Base-by-base conservation (phyloP, 2,329 filamentous ascomycete species). In the Trichoderma koningiopsis region DNA sequence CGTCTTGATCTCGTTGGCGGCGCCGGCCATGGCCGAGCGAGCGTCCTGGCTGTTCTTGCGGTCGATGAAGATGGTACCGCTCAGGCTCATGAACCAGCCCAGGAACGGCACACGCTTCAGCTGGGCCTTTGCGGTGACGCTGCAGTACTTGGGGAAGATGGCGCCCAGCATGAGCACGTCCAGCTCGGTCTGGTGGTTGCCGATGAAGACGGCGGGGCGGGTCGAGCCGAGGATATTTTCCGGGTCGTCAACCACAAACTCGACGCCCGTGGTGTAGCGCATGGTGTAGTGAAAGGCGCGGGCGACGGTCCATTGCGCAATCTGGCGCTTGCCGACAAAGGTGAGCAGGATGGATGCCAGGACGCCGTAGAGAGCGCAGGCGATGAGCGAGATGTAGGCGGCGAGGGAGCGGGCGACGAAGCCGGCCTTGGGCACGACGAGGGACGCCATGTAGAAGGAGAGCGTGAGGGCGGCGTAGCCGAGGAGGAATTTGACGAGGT, bases 181-280 rank as follows among this genome's bases (percentile, higher is more conserved):
- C 73, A 99, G 88, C 82, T 98, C 96, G 27, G 92, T 93, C 86
- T 99, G 96, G 83, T 99, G 96, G 81, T 98, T 98, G 52, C 92
- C 92, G 74, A 99, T 86, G 76, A 99, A 94, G 69, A 99, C 92
- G 69, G 93, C 94, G 0, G 96, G 96, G 63, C 95, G 88, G 33
- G 84, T 84, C 11, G 84, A 89, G 58, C 83, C 82, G 70, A 94
- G 87, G 74, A 89, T 78, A 72, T 89, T 81, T 70, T 88, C 78
- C 49, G 88, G 79, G 75, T 94, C 93, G 56, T 91, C 86, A 61
- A 97, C 81, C 71, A 87, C 85, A 78, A 98, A 97, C 70, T 85
- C 87, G 60, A 97, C 86, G 70, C 95, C 95, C 0, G 93, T 94
- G 59, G 88, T 86, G 57, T 86, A 79, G 74, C 85, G 85, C 91